Conservation (phyloP, 345 rosid genomes). For the Gossypium raimondii region DNA sequence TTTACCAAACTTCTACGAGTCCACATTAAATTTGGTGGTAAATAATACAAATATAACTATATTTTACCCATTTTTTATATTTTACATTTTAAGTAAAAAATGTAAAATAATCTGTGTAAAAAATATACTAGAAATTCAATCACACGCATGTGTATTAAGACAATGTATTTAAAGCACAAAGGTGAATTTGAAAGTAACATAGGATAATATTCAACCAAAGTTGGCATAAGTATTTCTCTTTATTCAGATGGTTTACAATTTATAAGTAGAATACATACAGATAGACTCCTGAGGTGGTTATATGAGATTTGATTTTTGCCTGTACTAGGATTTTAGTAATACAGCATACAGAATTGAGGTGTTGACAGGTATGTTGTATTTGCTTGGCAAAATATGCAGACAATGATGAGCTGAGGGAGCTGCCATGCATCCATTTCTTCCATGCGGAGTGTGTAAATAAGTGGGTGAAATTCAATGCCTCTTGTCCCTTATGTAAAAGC, state of each 20-base stretch:
- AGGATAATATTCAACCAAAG: too few relatives aligned
- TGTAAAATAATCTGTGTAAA: too few relatives aligned
- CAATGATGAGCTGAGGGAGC: slow-evolving; percentile 53
- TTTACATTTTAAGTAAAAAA: too few relatives aligned
- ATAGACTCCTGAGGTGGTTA: not conserved
- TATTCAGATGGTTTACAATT: not conserved
- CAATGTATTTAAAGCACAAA: too few relatives aligned
- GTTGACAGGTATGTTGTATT: slow-evolving; percentile 63
- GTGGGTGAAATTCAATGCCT: slow-evolving; percentile 69
- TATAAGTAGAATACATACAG: not conserved
- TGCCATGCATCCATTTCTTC: slow-evolving; percentile 34
- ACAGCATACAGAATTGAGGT: not conserved
- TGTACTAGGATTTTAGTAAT: not conserved
- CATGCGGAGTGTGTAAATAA: slow-evolving; percentile 65
- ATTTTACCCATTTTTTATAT: too few relatives aligned
- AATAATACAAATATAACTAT: too few relatives aligned
- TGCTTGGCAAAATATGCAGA: slow-evolving; percentile 63
- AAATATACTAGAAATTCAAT: too few relatives aligned
- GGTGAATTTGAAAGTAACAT: too few relatives aligned
- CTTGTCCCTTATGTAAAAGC: slow-evolving; percentile 65
- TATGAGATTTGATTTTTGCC: not conserved
- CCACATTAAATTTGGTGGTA: not conserved
- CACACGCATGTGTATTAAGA: too few relatives aligned
- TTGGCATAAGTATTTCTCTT: not conserved
- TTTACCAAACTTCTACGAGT: not conserved